These are phyloP conservation scores for Phytophthora multivora DNA, from an alignment of 352 stramenopile species.

Conservation along the genomic window DNA sequence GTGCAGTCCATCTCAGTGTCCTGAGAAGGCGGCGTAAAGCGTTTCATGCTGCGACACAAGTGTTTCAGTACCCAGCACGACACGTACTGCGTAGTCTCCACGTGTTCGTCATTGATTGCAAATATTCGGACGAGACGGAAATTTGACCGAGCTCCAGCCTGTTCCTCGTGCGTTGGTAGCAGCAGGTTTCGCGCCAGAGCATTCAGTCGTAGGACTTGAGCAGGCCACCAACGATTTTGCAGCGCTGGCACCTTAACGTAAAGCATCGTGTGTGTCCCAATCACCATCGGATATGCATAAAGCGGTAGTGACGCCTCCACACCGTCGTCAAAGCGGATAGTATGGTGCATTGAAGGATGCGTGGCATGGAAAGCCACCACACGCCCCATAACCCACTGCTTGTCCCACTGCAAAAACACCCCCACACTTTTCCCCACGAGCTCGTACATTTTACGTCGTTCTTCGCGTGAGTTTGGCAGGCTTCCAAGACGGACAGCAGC, in stretches of 20 bases:
- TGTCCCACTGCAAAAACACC: constrained; percentile 75
- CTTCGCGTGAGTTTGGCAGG: constrained; percentile 45
- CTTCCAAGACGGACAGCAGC: constrained; percentile 51
- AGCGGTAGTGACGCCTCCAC: constrained; percentile 61
- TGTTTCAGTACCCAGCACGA: constrained; percentile 82
- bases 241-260: constrained; percentile 70
- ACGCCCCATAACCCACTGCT: constrained; percentile 78
- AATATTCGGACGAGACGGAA: constrained; percentile 77
- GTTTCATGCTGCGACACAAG: constrained; percentile 62
- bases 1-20: constrained; percentile 1
- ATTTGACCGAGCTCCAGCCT: constrained; percentile 30
- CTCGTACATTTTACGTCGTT: constrained; percentile 58
- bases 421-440: constrained; percentile 73
- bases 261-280: constrained; percentile 67
- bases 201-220: constrained; percentile 73
- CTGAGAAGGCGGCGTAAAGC: constrained; percentile 20
- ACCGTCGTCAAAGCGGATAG: constrained; percentile 77
- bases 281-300: constrained; percentile 70
- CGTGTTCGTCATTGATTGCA: constrained; percentile 16
- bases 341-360: constrained; percentile 56
- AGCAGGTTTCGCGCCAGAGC: constrained; percentile 57
- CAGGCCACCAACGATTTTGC: constrained; percentile 77
- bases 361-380: constrained; percentile 64
- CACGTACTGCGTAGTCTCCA: constrained; percentile 50
- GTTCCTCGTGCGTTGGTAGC: constrained; percentile 41